Evolutionary conservation across 148 eudicot species (phyloP), one percentile per base, ranked within the genome.

Genomic region (Cornus kousa): DNA sequence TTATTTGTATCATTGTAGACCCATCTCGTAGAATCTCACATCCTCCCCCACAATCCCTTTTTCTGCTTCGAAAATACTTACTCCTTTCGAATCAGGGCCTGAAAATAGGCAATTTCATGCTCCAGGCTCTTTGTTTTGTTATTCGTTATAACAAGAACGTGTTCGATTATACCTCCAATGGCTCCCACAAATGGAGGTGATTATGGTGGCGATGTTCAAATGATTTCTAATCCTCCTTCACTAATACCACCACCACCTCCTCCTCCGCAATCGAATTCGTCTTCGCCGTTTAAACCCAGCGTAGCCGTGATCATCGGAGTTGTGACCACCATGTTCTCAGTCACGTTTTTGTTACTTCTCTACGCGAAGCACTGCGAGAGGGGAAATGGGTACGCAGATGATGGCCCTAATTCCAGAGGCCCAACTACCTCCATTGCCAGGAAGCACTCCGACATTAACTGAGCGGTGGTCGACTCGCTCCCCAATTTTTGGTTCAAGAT

Each of bases 401-500:
- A 60, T 3, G 17, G 69, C 6, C 20, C 53, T 7, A 74, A 35
- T 5, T 75, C 59, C 20, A 11, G 57, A 10, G 66, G 40, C 5
- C 16, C 17, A 3, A 31, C 73, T 19, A 74, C 81, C 22, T 71
- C 53, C 5, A 5, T 78, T 24, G 81, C 69, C 3, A 79, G 87
- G 59, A 86, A 80, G 37, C 87, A 91, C 69, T 92, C 97, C 5
- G 98, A 97, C 2, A 86, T 92, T 6, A 88, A 92, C 81, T 83
- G 87, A 76, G 74, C 83, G 0, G 83, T 93, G 8, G 84, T 95
- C 12, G 93, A 91, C 55, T 89, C 90, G 0, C 78, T 94, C 0
- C 98, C 98, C 1, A 85, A 89, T 0, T 95, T 95, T 82, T 86
- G 92, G 70, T 95, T 92, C 77, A 84, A 80, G 2, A 83, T 94